These are phyloP conservation scores for Viridothelium virens DNA, from an alignment of 495 filamentous ascomycete genomes.

Conservation along the genomic window DNA sequence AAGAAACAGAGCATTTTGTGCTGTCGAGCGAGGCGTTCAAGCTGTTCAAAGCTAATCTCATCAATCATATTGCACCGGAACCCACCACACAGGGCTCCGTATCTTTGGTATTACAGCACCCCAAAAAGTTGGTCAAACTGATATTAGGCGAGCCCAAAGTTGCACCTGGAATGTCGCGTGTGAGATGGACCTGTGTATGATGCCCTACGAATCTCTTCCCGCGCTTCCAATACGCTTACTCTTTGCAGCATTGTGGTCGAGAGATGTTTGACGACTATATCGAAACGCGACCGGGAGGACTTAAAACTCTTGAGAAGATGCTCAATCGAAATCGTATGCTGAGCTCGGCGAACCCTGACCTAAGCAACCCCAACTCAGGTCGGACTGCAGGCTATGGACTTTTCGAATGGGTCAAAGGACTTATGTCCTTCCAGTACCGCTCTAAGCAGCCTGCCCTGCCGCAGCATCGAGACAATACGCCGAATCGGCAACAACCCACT, in stretches of 20 bases:
- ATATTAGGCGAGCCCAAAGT: background rate
- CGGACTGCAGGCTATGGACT: background rate
- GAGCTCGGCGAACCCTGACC: background rate
- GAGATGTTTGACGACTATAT: background rate
- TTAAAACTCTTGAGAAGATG: background rate
- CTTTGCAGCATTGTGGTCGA: background rate
- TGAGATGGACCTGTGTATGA: background rate
- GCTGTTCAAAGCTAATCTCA: background rate
- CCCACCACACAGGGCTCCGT: background rate
- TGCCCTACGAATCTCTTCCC: background rate
- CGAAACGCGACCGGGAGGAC: background rate
- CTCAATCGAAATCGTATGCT: background rate
- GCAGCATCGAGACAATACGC: background rate
- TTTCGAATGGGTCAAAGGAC: background rate
- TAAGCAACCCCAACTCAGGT: background rate
- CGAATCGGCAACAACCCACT: background rate
- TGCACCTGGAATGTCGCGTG: background rate
- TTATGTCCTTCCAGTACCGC: background rate
- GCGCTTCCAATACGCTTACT: background rate
- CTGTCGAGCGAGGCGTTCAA: background rate
- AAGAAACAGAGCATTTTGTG: background rate
- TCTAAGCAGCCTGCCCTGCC: background rate
- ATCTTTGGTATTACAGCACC: background rate
- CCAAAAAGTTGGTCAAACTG: background rate
- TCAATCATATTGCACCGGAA: background rate